Evolutionary conservation across 129 eudicot genomes (phyloP).

Genomic region (Tagetes erecta): DNA sequence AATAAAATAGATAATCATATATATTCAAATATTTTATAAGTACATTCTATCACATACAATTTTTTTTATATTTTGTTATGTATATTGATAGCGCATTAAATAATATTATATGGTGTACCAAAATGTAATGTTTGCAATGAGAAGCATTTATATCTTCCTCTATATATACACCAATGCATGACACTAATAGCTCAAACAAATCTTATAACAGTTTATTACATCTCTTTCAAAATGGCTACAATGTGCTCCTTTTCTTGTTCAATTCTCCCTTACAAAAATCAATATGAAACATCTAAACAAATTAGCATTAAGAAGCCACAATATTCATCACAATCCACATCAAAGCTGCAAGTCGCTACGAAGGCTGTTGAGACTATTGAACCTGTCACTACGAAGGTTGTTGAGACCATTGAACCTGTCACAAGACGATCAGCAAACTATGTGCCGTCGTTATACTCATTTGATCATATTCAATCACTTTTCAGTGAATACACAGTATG

Average conservation of each 20-base stretch:
- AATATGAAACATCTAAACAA: background rate
- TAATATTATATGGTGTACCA: too few species aligned
- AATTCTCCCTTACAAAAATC: background rate
- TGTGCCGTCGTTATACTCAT: slow-evolving; percentile 11
- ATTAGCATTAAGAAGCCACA: background rate
- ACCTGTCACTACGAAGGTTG: background rate
- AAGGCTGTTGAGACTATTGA: background rate
- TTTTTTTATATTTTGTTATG: too few species aligned
- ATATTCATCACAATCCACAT: background rate
- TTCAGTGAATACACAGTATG: slow-evolving; percentile 6
- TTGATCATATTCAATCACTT: slow-evolving; percentile 4
- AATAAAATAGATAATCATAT: too few species aligned
- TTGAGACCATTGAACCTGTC: background rate
- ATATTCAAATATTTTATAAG: too few species aligned
- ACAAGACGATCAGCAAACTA: slow-evolving; percentile 20
- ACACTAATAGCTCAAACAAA: background rate
- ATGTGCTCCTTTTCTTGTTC: background rate
- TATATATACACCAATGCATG: too few species aligned
- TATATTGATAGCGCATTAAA: too few species aligned
- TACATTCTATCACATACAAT: too few species aligned
- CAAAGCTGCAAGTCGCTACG: too few species aligned
- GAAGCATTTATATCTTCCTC: too few species aligned
- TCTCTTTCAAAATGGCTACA: background rate
- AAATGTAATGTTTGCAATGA: too few species aligned
- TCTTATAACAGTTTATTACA: background rate